A percentile compares a stretch with the other conserved stretches of the same genome.
phyloP scores from a whole-genome alignment of 345 rosid genomes.

The Arabidopsis arenosa region DNA sequence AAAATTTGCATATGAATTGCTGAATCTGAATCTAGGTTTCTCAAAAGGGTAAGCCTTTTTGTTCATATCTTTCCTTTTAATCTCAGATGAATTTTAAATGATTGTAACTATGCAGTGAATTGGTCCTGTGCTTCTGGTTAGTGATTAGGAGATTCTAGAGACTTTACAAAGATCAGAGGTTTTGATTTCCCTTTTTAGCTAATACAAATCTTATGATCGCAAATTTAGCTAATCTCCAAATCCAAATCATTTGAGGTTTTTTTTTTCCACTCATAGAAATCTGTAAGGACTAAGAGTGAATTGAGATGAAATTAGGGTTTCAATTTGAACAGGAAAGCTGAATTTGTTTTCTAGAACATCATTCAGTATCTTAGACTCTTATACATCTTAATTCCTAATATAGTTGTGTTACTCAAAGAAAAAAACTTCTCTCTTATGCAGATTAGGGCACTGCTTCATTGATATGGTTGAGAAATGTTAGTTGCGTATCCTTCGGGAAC shows the following conservation, averaged over 20 bases:
- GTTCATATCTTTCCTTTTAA: neutral
- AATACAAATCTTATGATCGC: conserved; percentile 4
- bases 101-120: neutral
- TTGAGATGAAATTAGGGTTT: conserved; percentile 10
- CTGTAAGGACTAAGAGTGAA: neutral
- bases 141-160: conserved; percentile 1
- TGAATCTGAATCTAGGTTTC: conserved; percentile 17
- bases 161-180: conserved; percentile 3
- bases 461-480: conserved; percentile 74
- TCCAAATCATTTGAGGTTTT: neutral
- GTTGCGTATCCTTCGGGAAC: conserved; percentile 52
- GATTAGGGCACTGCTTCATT: conserved; percentile 22
- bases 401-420: neutral
- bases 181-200: conserved; percentile 6
- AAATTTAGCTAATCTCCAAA: neutral
- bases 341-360: neutral
- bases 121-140: neutral
- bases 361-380: neutral
- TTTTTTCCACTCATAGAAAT: neutral
- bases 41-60: conserved; percentile 27
- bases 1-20: neutral
- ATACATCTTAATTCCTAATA: neutral
- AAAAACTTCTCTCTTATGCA: conserved; percentile 5
- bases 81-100: neutral
- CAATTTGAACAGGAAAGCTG: neutral